Conservation (phyloP, 202 grass and related monocot genomes). For the Alloteropsis angusta region DNA sequence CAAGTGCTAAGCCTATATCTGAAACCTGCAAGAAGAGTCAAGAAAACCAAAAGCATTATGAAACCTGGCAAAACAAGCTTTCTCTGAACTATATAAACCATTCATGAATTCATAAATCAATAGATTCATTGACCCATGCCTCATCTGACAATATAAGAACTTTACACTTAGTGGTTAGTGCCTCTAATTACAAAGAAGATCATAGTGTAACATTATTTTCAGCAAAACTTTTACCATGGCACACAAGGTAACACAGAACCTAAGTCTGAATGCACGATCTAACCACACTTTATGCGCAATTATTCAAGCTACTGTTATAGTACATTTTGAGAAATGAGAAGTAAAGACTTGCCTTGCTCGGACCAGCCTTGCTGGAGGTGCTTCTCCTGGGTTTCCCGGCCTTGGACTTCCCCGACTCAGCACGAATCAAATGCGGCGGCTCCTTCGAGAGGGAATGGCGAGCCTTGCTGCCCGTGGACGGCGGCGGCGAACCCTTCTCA, state of each 20-base stretch:
- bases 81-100: not conserved
- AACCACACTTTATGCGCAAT: not conserved
- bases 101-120: not conserved
- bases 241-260: not conserved
- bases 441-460: conserved; percentile 21
- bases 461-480: conserved; percentile 15
- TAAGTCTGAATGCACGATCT: not conserved
- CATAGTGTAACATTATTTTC: not conserved
- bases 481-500: conserved; percentile 7
- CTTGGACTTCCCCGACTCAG: conserved; percentile 23
- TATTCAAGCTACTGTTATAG: not conserved
- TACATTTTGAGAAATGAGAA: not conserved
- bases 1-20: conserved; percentile 43
- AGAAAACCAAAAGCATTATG: not conserved
- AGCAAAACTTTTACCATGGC: not conserved
- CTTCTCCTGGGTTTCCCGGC: conserved; percentile 23
- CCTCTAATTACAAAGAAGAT: not conserved
- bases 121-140: not conserved
- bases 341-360: conserved; percentile 41
- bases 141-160: not conserved
- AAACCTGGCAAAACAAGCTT: not conserved
- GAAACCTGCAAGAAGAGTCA: conserved; percentile 35
- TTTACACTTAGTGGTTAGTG: not conserved
- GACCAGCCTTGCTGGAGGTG: conserved; percentile 22
- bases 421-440: not conserved